These are phyloP conservation scores for Neurospora terricola DNA, from an alignment of 495 filamentous ascomycete species.

Conservation along the genomic window DNA sequence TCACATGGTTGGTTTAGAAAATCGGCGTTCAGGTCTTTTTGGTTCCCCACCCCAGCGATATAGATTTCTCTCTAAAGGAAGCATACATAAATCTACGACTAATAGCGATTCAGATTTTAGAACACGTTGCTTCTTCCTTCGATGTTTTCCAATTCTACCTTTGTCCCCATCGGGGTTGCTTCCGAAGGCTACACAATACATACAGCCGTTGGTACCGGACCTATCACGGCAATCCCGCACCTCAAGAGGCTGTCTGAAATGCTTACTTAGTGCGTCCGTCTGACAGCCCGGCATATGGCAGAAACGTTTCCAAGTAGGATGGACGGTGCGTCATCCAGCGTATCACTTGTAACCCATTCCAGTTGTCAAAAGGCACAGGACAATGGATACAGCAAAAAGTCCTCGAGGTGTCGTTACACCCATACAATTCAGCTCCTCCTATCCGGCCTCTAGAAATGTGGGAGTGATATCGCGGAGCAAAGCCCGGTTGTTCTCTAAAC, in stretches of 20 bases:
- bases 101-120: not conserved
- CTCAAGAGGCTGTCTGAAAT: not conserved
- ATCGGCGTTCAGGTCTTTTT: not conserved
- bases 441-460: not conserved
- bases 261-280: not conserved
- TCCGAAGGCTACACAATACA: not conserved
- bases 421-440: not conserved
- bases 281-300: not conserved
- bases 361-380: not conserved
- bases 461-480: not conserved
- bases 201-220: not conserved
- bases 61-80: not conserved
- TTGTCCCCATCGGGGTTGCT: not conserved
- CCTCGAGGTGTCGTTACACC: not conserved
- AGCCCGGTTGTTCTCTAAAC: not conserved
- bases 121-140: not conserved
- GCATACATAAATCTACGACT: not conserved
- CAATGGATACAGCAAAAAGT: not conserved
- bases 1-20: not conserved
- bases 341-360: not conserved
- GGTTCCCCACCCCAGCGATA: not conserved
- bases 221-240: not conserved
- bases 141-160: not conserved
- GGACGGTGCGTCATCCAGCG: not conserved
- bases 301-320: not conserved